phyloP scores from a whole-genome alignment of 148 eudicot genomes.

The Spergularia marina region DNA sequence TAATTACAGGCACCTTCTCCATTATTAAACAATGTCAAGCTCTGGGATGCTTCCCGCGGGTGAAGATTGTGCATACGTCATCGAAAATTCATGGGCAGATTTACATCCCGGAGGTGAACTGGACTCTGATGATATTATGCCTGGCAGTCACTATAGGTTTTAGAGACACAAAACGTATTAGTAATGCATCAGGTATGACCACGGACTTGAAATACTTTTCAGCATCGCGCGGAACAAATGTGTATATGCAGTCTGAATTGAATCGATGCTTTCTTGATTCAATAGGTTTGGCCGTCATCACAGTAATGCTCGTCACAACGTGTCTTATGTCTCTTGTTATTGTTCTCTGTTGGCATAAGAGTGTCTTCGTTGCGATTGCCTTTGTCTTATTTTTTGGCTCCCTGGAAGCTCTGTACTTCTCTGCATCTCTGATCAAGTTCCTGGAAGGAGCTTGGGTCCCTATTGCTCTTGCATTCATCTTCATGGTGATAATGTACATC shows the following conservation, averaged over 20 bases:
- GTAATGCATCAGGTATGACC: constrained; percentile 87
- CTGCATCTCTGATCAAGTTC: constrained; percentile 89
- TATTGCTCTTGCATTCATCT: constrained; percentile 59
- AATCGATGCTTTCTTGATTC: not conserved
- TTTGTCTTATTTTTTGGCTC: constrained; percentile 80
- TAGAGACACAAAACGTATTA: constrained; percentile 81
- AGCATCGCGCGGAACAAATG: not conserved
- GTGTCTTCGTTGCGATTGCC: constrained; percentile 55
- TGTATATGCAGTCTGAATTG: not conserved
- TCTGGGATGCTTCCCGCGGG: constrained; percentile 85
- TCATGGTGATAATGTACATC: constrained; percentile 65
- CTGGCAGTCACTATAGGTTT: constrained; percentile 91
- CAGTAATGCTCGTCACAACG: constrained; percentile 96
- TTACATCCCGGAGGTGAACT: constrained; percentile 90
- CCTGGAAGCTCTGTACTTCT: constrained; percentile 85
- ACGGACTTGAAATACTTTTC: not conserved
- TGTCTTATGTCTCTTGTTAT: constrained; percentile 97
- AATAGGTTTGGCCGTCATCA: constrained; percentile 95
- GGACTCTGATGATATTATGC: constrained; percentile 86
- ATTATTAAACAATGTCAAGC: constrained; percentile 94
- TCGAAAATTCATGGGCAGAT: constrained; percentile 91
- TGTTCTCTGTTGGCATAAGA: constrained; percentile 81
- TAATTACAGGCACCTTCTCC: constrained; percentile 95
- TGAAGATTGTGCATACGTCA: constrained; percentile 86
- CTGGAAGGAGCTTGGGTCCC: constrained; percentile 99